Base-by-base conservation (phyloP, 2,329 filamentous ascomycete genomes). In the Cladosporium sp. region DNA sequence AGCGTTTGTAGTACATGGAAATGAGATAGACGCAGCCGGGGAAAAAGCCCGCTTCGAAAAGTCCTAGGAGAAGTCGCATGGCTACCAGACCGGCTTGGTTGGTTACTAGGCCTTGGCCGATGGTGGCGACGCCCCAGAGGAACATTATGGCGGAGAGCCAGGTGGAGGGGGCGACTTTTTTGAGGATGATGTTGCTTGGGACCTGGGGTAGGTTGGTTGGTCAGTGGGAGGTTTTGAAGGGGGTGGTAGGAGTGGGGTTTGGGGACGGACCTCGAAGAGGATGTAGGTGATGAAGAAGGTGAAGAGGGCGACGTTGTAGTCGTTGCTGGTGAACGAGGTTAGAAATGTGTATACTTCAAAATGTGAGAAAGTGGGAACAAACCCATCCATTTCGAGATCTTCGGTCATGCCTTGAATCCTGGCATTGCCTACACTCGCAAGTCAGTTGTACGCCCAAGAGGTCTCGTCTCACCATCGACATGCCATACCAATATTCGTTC, bases 1-100 rank as follows among this genome's bases (percentile, higher is more conserved):
- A 67, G 9, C 69, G 65, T 51, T 70, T 69, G 59, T 72, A 72
- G 52, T 71, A 72, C 49, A 62, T 63, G 11, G 62, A 61, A 35
- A 69, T 66, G 15, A 69, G 57, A 3, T 66, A 67, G 1, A 64
- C 55, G 32, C 38, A 51, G 27, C 51, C 51, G 19, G 51, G 51
- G 19, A 51, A 51, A 20, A 66, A 57, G 9, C 47, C 70, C 18
- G 70, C 69, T 52, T 68, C 65, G 32, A 66, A 66, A n/a, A 67
- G 47, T 12, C 65, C 66, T 13, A 68, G 52, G 7, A 67, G 30
- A 3, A 68, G 58, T 16, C 66, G 59, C 33, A 60, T 56, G 8
- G 57, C 60, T 7, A 67, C 53, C 7, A 68, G 55, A 9, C 62
- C 62, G 22, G 55, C 60, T 18, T 60, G 60, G n/a, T 57, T 67